Conservation (phyloP, 2,329 filamentous ascomycete species). For the Phyllosticta ampelicida region DNA sequence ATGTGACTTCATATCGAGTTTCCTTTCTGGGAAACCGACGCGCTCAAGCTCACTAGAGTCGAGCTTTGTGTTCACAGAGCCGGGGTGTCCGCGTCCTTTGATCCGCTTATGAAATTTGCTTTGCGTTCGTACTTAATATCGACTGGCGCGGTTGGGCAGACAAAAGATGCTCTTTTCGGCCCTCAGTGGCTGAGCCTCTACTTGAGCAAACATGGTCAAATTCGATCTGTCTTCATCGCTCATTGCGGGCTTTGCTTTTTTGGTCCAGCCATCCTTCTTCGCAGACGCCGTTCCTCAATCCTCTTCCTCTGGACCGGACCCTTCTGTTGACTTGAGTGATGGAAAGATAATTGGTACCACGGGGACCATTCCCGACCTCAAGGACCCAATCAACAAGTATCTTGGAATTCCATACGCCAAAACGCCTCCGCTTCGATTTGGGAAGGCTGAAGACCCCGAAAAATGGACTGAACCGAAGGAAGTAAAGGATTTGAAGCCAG, state of each 20-base stretch:
- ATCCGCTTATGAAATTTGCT: neutral
- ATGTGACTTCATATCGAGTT: neutral
- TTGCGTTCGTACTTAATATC: neutral
- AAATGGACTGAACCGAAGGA: constrained; percentile 15
- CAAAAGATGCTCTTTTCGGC: neutral
- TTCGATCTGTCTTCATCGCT: neutral
- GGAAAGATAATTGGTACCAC: constrained; percentile 20
- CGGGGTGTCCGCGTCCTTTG: neutral
- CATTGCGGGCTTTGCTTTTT: neutral
- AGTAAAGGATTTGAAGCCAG: constrained; percentile 17
- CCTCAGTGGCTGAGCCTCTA: neutral
- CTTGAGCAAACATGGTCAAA: neutral
- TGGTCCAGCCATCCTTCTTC: neutral
- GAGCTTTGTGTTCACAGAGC: neutral
- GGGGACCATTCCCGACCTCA: constrained; percentile 15
- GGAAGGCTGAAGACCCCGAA: constrained; percentile 14
- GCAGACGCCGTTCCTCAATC: neutral
- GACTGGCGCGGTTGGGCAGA: neutral
- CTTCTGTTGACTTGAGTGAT: neutral
- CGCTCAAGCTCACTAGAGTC: neutral
- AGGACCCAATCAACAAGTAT: constrained; percentile 18
- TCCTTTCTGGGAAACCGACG: neutral
- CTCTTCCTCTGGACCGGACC: neutral
- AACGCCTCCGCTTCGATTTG: constrained; percentile 18
- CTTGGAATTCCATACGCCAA: constrained; percentile 23